Base-by-base conservation (phyloP, 208 protist genomes). In the Crithidia brevicula region DNA sequence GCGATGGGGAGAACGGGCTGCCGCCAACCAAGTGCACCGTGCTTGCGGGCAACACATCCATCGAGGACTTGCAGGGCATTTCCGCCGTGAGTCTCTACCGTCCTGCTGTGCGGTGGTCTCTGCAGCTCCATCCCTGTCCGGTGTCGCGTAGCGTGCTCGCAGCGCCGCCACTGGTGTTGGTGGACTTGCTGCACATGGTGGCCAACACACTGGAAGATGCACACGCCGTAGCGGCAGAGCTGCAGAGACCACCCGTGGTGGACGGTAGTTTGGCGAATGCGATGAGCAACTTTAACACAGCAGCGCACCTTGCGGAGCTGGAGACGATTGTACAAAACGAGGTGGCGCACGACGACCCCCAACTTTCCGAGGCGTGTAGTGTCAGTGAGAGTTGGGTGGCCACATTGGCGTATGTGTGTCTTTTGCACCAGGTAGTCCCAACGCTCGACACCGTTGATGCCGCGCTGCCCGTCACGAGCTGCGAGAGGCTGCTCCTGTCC, bases 1-100 rank as follows among this genome's bases (percentile, higher is more conserved):
- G 28, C 13, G 28, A 23, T 38, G 28, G 16, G 2, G 52, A 1
- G 20, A 2, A 20, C 1, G 13, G 20, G 40, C 5, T 27, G 13
- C 36, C 1, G 22, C 6, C 1, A n/a, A 38, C 45, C 16, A 15
- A 22, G 6, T 83, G 46, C 28, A 42, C 38, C 6, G 42, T 69
- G 25, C 65, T 46, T 11, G 10, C 66, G 34, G 40, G 28, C 9
- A 59, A 36, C 22, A 74, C 54, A 0, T 38, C 68, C 16, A 33
- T 84, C 7, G 74, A 65, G 38, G 79, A 84, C 22, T 43, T 84
- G 40, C 62, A 67, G 22, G 82, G 67, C 13, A 34, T 88, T 9
- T 56, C 82, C 13, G 43, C 47, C 13, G 38, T 83, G 6, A 47
- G 40, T 5, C 50, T 67, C 16, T 73, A 68, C 42, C 27, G 47